phyloP scores from a whole-genome alignment of 2,329 filamentous ascomycete species.

The Paramyrothecium sp. region DNA sequence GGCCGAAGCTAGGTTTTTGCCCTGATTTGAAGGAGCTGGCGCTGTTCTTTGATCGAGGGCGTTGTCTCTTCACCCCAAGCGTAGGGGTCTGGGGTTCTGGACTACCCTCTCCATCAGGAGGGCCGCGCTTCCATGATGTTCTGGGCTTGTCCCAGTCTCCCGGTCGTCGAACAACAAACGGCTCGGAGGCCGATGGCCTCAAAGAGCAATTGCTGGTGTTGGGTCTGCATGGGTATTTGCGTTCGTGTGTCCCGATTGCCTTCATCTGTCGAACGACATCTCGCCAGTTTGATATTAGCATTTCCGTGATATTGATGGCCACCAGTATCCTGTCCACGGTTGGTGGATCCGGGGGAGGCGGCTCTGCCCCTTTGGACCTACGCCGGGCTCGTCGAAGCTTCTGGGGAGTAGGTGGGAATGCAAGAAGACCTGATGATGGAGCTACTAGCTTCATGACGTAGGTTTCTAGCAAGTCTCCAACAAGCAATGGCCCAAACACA shows the following conservation, averaged over 20 bases:
- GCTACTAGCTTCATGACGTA: conserved; percentile 47
- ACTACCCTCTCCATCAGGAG: conserved; percentile 23
- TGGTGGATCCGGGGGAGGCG: conserved; percentile 15
- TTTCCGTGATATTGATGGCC: conserved; percentile 60
- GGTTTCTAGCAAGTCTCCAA: conserved; percentile 55
- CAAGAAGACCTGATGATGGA: conserved; percentile 37
- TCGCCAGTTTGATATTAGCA: conserved; percentile 65
- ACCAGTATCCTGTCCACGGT: conserved; percentile 55
- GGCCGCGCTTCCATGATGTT: conserved; percentile 2
- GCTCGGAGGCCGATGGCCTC: conserved; percentile 40
- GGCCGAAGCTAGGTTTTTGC: conserved; percentile 17
- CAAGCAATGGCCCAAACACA: conserved; percentile 62
- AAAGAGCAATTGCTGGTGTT: conserved; percentile 17
- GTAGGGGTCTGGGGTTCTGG: conserved; percentile 36
- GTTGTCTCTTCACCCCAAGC: conserved; percentile 15
- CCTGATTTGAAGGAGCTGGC: conserved; percentile 16
- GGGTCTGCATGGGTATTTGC: conserved; percentile 14
- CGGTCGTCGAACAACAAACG: conserved; percentile 35
- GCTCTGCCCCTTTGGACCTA: conserved; percentile 13
- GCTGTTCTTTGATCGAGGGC: conserved; percentile 16
- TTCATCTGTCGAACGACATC: conserved; percentile 62
- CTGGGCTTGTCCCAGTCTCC: conserved; percentile 28
- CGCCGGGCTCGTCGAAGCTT: conserved; percentile 29
- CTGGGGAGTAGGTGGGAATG: conserved; percentile 42
- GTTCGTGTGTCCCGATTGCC: conserved; percentile 34